Evolutionary conservation across 2,329 filamentous ascomycete genomes (phyloP), one percentile per base, ranked within the genome.

Genomic region (Beauveria brongniartii): DNA sequence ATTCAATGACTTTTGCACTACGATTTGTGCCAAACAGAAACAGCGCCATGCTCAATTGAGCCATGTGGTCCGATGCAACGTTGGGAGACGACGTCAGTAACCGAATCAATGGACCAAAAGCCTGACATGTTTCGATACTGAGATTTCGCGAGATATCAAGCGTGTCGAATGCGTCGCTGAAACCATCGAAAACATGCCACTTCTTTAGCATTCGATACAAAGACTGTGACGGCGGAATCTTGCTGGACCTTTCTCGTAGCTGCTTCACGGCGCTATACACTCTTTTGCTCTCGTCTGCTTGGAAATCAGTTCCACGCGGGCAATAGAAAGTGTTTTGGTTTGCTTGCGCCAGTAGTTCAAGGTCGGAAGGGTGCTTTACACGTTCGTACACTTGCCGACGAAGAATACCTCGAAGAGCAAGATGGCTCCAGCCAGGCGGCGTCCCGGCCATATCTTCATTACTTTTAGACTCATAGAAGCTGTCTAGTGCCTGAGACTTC

Each of bases 401-500:
- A 56, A 67, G 28, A 40, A 62, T 41, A 24, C 63, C 62, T 46
- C 65, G 34, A 41, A 54, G 41, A 37, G 51, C 16, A 26, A 64
- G 22, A 61, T 28, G 37, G 24, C 48, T 10, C 52, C 51, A 7
- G 8, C 4, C 18, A n/a, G 24, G 55, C 3, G 14, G 30, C 18
- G 1, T 1, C 6, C 22, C n/a, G 24, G 2, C 3, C 12, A 7
- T 5, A 5, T 34, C 28, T 10, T 47, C n/a, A 12, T 22, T n/a
- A 7, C 3, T 16, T 22, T 12, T 12, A 43, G n/a, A 6, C 43
- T 22, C 18, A 1, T 56, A 54, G 67, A 75, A 54, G 4, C 41
- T 18, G 41, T 64, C 61, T 0, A 78, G 66, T 0, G 64, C 63
- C 1, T 64, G 64, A 0, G 75, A 77, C 20, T 72, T 70, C 0